Evolutionary conservation across 2,329 filamentous ascomycete species (phyloP).

Genomic region (Chalara sp.): DNA sequence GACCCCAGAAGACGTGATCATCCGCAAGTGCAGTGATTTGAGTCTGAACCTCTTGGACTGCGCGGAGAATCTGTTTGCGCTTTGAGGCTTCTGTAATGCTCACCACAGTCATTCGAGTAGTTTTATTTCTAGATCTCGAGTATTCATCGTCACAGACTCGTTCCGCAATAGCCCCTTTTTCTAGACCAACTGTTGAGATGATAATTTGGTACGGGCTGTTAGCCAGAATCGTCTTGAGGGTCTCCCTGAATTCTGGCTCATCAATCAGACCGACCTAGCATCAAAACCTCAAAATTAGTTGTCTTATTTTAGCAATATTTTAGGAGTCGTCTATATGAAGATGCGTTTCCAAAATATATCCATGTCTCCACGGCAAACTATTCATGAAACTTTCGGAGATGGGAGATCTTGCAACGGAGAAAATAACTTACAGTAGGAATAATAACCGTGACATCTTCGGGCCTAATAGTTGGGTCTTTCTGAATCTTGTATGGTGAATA

Average conservation of each 20-base stretch:
- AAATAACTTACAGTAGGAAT: conserved; percentile 15
- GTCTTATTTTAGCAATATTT: too few relatives aligned
- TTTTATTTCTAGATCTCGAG: neutral
- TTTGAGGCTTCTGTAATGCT: conserved; percentile 3
- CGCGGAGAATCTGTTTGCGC: conserved; percentile 12
- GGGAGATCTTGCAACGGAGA: neutral
- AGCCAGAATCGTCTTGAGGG: conserved; percentile 6
- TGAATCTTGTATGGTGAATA: neutral
- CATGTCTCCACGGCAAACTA: too few relatives aligned
- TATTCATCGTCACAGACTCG: neutral
- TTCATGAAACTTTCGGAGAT: too few relatives aligned
- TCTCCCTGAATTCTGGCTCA: conserved; percentile 6
- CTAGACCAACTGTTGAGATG: conserved; percentile 10
- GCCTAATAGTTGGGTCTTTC: conserved; percentile 2
- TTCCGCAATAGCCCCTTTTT: neutral
- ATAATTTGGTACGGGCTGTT: conserved; percentile 13
- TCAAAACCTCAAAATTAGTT: too few relatives aligned
- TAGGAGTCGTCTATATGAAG: too few relatives aligned
- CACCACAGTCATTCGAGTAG: neutral
- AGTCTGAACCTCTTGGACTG: conserved; percentile 8
- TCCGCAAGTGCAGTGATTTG: conserved; percentile 13
- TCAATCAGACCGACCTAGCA: too few relatives aligned
- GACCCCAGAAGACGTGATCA: conserved; percentile 16
- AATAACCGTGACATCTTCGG: conserved; percentile 18
- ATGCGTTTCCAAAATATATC: too few relatives aligned